Conservation (phyloP, 2,329 filamentous ascomycete genomes). For the Microdochium trichocladiopsis region DNA sequence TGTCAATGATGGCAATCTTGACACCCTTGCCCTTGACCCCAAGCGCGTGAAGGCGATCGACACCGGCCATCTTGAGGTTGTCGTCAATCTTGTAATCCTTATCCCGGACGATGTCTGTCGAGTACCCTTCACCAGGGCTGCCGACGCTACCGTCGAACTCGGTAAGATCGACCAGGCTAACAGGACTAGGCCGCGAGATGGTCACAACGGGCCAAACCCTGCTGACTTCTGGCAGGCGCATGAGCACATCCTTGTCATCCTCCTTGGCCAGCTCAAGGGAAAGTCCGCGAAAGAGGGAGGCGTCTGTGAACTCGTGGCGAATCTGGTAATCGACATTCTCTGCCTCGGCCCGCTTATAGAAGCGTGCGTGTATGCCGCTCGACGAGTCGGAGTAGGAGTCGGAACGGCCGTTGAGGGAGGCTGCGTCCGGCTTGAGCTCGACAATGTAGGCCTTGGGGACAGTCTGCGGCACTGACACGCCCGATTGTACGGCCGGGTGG, state of each 20-base stretch:
- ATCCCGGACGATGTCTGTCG: constrained; percentile 1
- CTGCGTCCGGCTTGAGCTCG: constrained; percentile 1
- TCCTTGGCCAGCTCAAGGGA: constrained; percentile 2
- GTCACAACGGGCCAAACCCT: constrained; percentile 4
- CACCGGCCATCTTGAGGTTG: constrained; percentile 1
- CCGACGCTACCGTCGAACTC: constrained; percentile 1
- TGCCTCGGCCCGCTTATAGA: constrained; percentile 5
- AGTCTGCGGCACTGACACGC: no score
- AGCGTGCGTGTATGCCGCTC: neutral
- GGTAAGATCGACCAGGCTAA: neutral
- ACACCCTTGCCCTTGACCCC: constrained; percentile 9
- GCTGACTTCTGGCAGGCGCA: constrained; percentile 4
- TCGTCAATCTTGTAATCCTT: constrained; percentile 6
- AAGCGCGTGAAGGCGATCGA: constrained; percentile 8
- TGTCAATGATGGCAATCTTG: constrained; percentile 11
- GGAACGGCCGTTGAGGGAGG: constrained; percentile 3
- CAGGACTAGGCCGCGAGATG: constrained; percentile 2
- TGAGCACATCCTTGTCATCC: constrained; percentile 1
- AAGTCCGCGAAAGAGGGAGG: constrained; percentile 4
- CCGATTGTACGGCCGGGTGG: no score
- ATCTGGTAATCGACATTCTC: constrained; percentile 4
- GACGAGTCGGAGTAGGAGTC: neutral
- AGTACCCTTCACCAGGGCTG: no score
- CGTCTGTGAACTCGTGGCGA: constrained; percentile 4
- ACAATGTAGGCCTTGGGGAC: constrained; percentile 3